phyloP scores from a whole-genome alignment of 208 protist species.

The Crithidia mellificae region DNA sequence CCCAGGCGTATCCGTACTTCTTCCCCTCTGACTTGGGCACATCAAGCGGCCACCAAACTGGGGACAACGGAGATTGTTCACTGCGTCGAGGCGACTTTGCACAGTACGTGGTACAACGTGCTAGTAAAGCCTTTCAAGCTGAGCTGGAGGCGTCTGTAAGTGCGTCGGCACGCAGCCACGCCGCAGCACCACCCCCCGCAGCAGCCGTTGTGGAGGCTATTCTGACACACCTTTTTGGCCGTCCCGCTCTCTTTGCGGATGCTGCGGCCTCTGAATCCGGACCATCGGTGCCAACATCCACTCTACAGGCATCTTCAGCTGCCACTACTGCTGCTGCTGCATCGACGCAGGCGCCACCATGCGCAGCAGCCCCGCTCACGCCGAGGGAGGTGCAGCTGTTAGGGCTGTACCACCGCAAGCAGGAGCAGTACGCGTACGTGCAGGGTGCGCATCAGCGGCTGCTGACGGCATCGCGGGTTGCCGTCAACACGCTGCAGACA shows the following conservation, averaged over 20 bases:
- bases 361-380: slow-evolving; percentile 7
- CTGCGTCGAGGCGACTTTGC: slow-evolving; percentile 12
- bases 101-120: slow-evolving; percentile 27
- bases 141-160: slow-evolving; percentile 15
- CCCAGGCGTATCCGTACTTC: slow-evolving; percentile 43
- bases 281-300: no score
- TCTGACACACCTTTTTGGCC: background rate
- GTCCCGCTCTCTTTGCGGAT: slow-evolving; percentile 1
- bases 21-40: background rate
- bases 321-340: no score
- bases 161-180: background rate
- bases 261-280: no score
- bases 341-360: background rate
- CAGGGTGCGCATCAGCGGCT: slow-evolving; percentile 28
- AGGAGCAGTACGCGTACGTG: slow-evolving; percentile 32
- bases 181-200: background rate
- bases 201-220: slow-evolving; percentile 1
- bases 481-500: slow-evolving; percentile 9
- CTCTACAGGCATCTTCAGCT: no score
- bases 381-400: slow-evolving; percentile 21
- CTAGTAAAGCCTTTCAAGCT: slow-evolving; percentile 24
- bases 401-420: slow-evolving; percentile 31
- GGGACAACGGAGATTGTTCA: background rate
- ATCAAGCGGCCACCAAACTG: background rate
- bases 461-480: slow-evolving; percentile 5